Base-by-base conservation (phyloP, 176 grass and related monocot genomes). In the Lolium rigidum region DNA sequence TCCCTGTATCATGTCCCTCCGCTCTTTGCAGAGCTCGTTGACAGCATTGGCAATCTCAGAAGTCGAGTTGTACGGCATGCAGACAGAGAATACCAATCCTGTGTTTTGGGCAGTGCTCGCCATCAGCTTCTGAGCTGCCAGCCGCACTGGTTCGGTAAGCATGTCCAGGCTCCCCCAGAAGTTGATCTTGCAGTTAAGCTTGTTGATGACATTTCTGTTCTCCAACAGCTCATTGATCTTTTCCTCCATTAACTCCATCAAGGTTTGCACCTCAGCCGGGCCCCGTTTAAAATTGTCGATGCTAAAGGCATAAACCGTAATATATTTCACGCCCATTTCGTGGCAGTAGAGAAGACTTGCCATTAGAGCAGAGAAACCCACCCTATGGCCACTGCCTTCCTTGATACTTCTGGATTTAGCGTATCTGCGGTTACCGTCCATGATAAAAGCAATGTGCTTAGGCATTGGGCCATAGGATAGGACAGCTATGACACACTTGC, bases 381-480 rank as follows among this genome's bases (percentile, higher is more conserved):
- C 69, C 48, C 76, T 88, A 16, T 98, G 93, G 49, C 93, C 95
- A 47, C 62, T 14, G 43, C 90, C 93, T 70, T 91, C 24, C 50
- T 86, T 73, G 13, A 85, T 85, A 58, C 81, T 84, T 74, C 67
- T 88, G 67, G 70, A 90, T 83, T 95, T 98, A 54, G 93, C 93
- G 58, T 89, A 98, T 77, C 95, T 89, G 10, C 91, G 93, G 46
- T 95, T 98, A 80, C 95, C 95, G 26, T 98, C 95, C 93, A 98
- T 93, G 46, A 98, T 95, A 84, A 98, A 83, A 1, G 91, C 95
- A 11, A 94, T 82, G 57, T 98, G 95, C 3, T 79, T 88, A 18
- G 93, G 90, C 85, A 95, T 91, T 15, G 93, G 93, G 10, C 95
- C 95, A 51, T 87, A 85, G 7, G 89, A 90, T 24, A 98, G 80